Evolutionary conservation across 2,329 filamentous ascomycete genomes (phyloP), one percentile per base, ranked within the genome.

Genomic region (Arachnomyces sp.): DNA sequence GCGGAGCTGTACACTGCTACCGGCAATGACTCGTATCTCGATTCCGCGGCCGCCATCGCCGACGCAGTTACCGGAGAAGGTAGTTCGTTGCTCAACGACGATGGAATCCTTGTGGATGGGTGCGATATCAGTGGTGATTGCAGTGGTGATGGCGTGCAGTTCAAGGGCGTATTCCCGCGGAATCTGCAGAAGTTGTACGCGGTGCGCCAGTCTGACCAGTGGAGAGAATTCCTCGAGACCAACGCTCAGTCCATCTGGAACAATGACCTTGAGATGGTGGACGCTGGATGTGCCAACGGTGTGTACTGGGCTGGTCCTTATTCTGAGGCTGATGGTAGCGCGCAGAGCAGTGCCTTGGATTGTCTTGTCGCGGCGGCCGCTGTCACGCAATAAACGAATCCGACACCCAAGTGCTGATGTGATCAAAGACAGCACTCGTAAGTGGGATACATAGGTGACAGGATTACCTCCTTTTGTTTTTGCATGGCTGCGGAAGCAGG

Each of bases 161-260:
- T 84, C 71, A 84, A 84, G 56, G 81, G 81, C 12, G 64, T 84
- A 33, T 82, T 84, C 46, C 66, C 73, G 7, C 69, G 78, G 21
- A 81, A 82, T 52, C 61, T 84, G 13, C 67, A 69, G 21, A 71
- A 73, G 40, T 60, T 85, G 18, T 63, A 79, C 28, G 52, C 61
- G 1, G 70, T 59, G 3, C 67, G 66, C 3, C 71, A 72, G 1
- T 62, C 70, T 28, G 52, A 62, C 2, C 56, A 56, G 13, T 78
- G 76, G 52, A 62, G 60, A 12, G 54, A 62, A 2, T 78, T 78
- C 44, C 71, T 85, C 43, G 57, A 69, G 37, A 61, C 56, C 18
- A 84, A 84, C 48, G 80, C 80, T n/a, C 65, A 81, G 47, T 72
- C 71, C 32, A 75, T 84, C 43, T 84, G 80, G 81, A 55, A 55